Conservation (phyloP, 1,284 basidiomycete species). For the Polyporus tsugae region DNA sequence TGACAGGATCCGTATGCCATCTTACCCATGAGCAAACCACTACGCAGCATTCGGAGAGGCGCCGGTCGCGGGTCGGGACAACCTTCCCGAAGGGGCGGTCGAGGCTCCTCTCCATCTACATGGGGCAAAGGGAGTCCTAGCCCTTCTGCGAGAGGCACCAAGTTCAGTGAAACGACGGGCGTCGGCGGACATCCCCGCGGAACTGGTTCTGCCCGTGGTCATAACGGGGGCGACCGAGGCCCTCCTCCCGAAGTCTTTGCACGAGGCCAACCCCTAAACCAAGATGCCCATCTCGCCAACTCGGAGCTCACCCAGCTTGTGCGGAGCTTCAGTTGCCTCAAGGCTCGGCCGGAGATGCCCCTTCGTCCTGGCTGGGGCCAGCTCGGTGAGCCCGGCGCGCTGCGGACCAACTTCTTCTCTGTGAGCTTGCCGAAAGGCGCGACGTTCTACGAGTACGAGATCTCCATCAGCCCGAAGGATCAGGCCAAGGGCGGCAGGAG, state of each 20-base stretch:
- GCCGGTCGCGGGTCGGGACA: slow-evolving; percentile 16
- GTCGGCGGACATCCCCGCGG: not conserved
- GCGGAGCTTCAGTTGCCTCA: slow-evolving; percentile 49
- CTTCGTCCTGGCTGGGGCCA: slow-evolving; percentile 75
- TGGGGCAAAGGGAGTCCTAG: slow-evolving; percentile 29
- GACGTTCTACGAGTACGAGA: slow-evolving; percentile 65
- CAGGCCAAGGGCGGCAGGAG: slow-evolving; percentile 59
- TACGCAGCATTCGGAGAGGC: slow-evolving; percentile 18
- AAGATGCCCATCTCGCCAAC: slow-evolving; percentile 52
- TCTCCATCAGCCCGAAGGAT: slow-evolving; percentile 61
- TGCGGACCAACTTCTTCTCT: slow-evolving; percentile 77
- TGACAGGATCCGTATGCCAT: not conserved
- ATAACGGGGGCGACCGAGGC: not conserved
- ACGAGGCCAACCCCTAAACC: slow-evolving; percentile 46
- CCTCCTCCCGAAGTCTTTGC: slow-evolving; percentile 39
- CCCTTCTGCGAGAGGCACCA: slow-evolving; percentile 3
- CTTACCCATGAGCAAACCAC: slow-evolving; percentile 19
- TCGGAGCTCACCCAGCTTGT: slow-evolving; percentile 51
- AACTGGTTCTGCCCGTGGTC: not conserved
- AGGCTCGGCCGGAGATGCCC: slow-evolving; percentile 54
- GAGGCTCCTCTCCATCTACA: slow-evolving; percentile 24
- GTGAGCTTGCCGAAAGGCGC: slow-evolving; percentile 55
- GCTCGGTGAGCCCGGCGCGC: slow-evolving; percentile 55
- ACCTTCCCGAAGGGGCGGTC: not conserved
- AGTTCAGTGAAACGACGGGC: not conserved